Evolutionary conservation across 2,329 filamentous ascomycete genomes (phyloP).

Genomic region (Epichloe hybrida): DNA sequence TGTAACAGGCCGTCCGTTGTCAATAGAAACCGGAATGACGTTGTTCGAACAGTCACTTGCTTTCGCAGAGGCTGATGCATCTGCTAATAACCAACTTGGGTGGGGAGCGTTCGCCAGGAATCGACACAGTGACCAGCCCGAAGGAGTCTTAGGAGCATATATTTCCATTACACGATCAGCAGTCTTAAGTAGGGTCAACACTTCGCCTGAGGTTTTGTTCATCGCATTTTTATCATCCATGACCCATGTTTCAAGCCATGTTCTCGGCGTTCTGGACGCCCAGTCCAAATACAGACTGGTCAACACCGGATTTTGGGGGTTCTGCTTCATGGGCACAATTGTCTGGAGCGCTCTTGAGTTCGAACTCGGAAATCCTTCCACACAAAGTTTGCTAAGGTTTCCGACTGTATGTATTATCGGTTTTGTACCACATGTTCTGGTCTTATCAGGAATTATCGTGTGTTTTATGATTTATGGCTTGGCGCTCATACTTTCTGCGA

Average conservation of each 20-base stretch:
- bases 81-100: conserved; percentile 67
- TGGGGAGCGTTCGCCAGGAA: conserved; percentile 48
- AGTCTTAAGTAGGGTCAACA: conserved; percentile 71
- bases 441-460: conserved; percentile 62
- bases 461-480: conserved; percentile 67
- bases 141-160: conserved; percentile 13
- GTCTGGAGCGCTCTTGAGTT: conserved; percentile 58
- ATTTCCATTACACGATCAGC: conserved; percentile 46
- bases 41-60: conserved; percentile 92
- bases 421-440: conserved; percentile 86
- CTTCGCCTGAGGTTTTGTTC: conserved; percentile 75
- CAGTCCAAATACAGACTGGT: conserved; percentile 70
- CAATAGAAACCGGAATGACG: conserved; percentile 88
- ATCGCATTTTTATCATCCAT: conserved; percentile 79
- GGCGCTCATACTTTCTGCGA: conserved; percentile 61
- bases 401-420: conserved; percentile 91
- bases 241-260: conserved; percentile 75
- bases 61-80: conserved; percentile 88
- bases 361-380: conserved; percentile 43
- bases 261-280: conserved; percentile 66
- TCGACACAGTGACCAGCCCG: conserved; percentile 20
- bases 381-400: conserved; percentile 64
- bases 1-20: conserved; percentile 65
- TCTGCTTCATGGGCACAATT: conserved; percentile 81
- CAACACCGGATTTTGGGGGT: conserved; percentile 79